These are phyloP conservation scores for Leishmania major DNA, from an alignment of 208 protist species.

Conservation along the genomic window DNA sequence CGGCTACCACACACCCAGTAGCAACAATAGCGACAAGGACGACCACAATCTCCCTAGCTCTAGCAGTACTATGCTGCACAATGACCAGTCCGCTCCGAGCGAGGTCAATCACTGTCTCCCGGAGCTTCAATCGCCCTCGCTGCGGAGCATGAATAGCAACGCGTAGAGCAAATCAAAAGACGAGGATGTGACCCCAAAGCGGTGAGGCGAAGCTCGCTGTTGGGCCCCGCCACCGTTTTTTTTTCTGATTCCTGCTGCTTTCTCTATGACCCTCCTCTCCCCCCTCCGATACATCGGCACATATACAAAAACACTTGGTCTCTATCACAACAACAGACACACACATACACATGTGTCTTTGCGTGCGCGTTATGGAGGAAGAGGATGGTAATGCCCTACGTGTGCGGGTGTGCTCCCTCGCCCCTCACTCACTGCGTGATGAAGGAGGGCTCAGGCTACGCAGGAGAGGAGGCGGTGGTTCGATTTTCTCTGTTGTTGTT, in stretches of 20 bases:
- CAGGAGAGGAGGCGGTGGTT: no score
- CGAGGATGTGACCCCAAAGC: constrained; percentile 4
- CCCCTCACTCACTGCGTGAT: neutral
- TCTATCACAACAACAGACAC: neutral
- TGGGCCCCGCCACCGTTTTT: neutral
- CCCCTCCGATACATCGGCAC: neutral
- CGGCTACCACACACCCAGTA: neutral
- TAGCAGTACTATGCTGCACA: neutral
- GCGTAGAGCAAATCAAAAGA: constrained; percentile 20
- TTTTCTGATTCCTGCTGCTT: neutral
- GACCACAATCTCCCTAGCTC: neutral
- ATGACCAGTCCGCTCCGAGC: neutral
- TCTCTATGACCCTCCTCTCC: neutral
- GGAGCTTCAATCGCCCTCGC: constrained; percentile 20
- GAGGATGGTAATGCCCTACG: neutral
- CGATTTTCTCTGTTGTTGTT: neutral
- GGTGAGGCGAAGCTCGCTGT: neutral
- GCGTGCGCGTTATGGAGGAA: neutral
- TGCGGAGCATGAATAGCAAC: constrained; percentile 34
- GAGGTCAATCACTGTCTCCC: constrained; percentile 7
- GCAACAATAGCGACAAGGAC: neutral
- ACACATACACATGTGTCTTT: neutral
- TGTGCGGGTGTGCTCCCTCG: neutral
- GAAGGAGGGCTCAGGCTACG: neutral
- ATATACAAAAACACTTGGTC: neutral